A percentile compares a stretch with the other conserved stretches of the same genome.
These are phyloP conservation scores for Leishmania tarentolae DNA, from an alignment of 208 protist species.

Conservation along the genomic window DNA sequence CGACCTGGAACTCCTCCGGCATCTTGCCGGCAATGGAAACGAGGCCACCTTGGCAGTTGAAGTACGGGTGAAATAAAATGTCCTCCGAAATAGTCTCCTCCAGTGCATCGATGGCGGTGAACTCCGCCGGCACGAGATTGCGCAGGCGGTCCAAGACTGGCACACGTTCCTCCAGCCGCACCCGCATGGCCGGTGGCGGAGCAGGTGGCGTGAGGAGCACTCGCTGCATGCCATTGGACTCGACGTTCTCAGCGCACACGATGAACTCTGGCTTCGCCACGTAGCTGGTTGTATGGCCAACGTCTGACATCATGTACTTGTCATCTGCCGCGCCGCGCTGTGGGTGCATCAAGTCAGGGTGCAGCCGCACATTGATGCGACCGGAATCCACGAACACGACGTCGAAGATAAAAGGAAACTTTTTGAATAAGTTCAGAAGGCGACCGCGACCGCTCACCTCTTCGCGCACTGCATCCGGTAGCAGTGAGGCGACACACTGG, in stretches of 20 bases:
- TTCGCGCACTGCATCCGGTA: conserved; percentile 72
- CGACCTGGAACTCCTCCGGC: conserved; percentile 85
- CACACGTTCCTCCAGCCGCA: conserved; percentile 80
- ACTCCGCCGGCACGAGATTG: conserved; percentile 64
- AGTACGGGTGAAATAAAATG: conserved; percentile 89
- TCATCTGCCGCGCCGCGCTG: conserved; percentile 69
- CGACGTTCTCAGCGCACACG: conserved; percentile 64
- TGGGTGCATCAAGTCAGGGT: conserved; percentile 75
- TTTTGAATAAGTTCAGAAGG: conserved; percentile 58
- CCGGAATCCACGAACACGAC: conserved; percentile 35
- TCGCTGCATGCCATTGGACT: conserved; percentile 35
- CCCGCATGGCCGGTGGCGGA: conserved; percentile 76
- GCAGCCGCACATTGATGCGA: conserved; percentile 67
- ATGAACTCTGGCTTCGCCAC: conserved; percentile 79
- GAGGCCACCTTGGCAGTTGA: conserved; percentile 90
- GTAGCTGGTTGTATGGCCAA: conserved; percentile 73
- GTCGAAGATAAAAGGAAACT: conserved; percentile 84
- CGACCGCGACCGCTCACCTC: conserved; percentile 58
- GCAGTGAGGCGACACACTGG: conserved; percentile 68
- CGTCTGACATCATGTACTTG: conserved; percentile 87
- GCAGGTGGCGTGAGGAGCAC: conserved; percentile 54
- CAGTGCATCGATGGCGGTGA: conserved; percentile 62
- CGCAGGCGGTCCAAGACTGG: conserved; percentile 81
- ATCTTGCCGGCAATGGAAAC: conserved; percentile 80
- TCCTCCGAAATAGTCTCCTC: conserved; percentile 83